A percentile compares a stretch with the other conserved stretches of the same genome.
Conservation (phyloP, 2,329 filamentous ascomycete species). For the Penicillium griseofulvum region DNA sequence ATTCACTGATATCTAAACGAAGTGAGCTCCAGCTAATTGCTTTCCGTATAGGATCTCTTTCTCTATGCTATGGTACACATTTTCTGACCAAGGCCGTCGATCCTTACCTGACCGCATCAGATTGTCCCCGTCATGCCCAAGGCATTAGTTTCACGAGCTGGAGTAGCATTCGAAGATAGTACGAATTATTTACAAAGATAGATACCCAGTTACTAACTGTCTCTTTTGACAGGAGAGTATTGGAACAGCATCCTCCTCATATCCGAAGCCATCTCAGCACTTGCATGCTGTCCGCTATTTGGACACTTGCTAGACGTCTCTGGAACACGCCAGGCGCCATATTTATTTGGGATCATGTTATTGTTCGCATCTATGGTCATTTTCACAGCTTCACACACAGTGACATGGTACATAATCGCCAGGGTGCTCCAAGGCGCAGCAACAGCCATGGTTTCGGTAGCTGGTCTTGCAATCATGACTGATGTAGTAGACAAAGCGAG, state of each 20-base stretch:
- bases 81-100: background rate
- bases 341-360: constrained; percentile 54
- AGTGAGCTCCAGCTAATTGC: background rate
- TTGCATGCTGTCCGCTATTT: constrained; percentile 18
- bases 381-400: constrained; percentile 50
- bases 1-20: background rate
- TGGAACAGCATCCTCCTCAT: constrained; percentile 23
- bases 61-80: constrained; percentile 18
- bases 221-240: constrained; percentile 10
- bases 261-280: constrained; percentile 14
- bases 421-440: constrained; percentile 57
- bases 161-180: constrained; percentile 15
- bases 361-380: constrained; percentile 54
- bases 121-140: constrained; percentile 19
- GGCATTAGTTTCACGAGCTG: constrained; percentile 15
- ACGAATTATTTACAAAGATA: background rate
- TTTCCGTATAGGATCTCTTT: constrained; percentile 12
- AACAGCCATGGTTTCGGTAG: constrained; percentile 59
- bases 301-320: constrained; percentile 16
- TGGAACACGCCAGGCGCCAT: constrained; percentile 52
- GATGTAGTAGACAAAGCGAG: constrained; percentile 57
- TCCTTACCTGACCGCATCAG: constrained; percentile 7
- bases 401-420: constrained; percentile 51
- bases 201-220: background rate
- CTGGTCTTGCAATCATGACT: constrained; percentile 56